Evolutionary conservation across 2,329 filamentous ascomycete genomes (phyloP), one percentile per base, ranked within the genome.

Genomic region (Cryphonectria naterciae): DNA sequence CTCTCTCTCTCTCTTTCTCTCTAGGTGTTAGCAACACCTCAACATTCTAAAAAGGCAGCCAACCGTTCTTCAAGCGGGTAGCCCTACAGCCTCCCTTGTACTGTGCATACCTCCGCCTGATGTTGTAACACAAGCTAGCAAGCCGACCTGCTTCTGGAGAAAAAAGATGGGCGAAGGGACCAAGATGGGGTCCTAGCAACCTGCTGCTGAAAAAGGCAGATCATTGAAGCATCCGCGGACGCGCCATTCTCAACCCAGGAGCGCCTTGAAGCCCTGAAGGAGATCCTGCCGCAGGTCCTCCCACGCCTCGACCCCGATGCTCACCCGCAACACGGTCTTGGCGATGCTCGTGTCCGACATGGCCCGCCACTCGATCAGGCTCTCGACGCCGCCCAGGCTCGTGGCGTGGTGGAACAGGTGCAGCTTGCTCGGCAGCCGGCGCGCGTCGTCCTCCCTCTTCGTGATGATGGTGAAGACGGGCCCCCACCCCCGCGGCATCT

Each of bases 381-480:
- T 96, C 87, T 98, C 96, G 13, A 98, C 94, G 5, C 96, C 95
- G 2, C 96, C 96, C 39, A 98, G 82, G 80, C 93, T 97, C 2
- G 96, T 99, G 7, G 96, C 96, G 81, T 99, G 96, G 76, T 97
- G 93, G 84, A 98, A 98, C 61, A 97, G 86, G 2, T 85, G 79
- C 79, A 98, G 82, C 80, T 93, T 92, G 77, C 91, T 92, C 4
- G 96, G 96, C 74, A 99, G 81, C 41, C 83, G 80, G 74, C 86
- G 88, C 4, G 96, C 95, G 67, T 87, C 78, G 0, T 84, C 82
- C 72, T 87, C 84, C 2, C 86, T 83, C 76, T 87, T 87, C 83
- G 93, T 86, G 71, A 86, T 85, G 35, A 98, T 85, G 4, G 91
- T 87, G 78, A 98, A 98, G 8, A 98, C 95, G 1, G 96, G 92